Evolutionary conservation across 2,329 filamentous ascomycete genomes (phyloP).

Genomic region (Calonectria leucothoes): DNA sequence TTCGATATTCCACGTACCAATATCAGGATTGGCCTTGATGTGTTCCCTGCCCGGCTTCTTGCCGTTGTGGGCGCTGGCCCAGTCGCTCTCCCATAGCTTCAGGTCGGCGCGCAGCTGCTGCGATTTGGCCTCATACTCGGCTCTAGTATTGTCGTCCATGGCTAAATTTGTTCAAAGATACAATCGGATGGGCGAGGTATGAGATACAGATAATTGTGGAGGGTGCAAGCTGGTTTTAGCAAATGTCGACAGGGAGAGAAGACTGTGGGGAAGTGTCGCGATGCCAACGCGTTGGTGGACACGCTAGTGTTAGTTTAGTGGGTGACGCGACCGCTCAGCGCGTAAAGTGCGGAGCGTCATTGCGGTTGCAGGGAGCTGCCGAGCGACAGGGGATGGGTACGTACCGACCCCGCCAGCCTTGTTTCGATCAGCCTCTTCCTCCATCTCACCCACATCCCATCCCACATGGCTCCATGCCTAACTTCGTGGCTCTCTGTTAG

Average conservation of each 20-base stretch:
- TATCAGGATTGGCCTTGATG: conserved; percentile 78
- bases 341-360: conserved; percentile 37
- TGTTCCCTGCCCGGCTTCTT: conserved; percentile 79
- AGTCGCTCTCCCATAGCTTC: conserved; percentile 80
- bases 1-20: conserved; percentile 64
- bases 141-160: conserved; percentile 61
- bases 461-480: background rate
- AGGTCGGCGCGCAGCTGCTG: conserved; percentile 73
- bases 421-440: background rate
- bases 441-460: background rate
- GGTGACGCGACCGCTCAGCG: conserved; percentile 39
- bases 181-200: background rate
- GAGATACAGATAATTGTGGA: background rate
- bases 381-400: conserved; percentile 2
- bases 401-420: background rate
- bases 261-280: conserved; percentile 31
- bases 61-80: conserved; percentile 71
- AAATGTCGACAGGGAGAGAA: conserved; percentile 2
- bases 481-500: background rate
- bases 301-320: conserved; percentile 11
- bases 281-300: conserved; percentile 29
- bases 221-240: background rate
- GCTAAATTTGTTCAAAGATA: conserved; percentile 3
- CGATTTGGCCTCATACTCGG: conserved; percentile 61
- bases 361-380: conserved; percentile 24